Evolutionary conservation across 1,284 basidiomycete genomes (phyloP), one percentile per base, ranked within the genome.

Genomic region (Pterula multifida): DNA sequence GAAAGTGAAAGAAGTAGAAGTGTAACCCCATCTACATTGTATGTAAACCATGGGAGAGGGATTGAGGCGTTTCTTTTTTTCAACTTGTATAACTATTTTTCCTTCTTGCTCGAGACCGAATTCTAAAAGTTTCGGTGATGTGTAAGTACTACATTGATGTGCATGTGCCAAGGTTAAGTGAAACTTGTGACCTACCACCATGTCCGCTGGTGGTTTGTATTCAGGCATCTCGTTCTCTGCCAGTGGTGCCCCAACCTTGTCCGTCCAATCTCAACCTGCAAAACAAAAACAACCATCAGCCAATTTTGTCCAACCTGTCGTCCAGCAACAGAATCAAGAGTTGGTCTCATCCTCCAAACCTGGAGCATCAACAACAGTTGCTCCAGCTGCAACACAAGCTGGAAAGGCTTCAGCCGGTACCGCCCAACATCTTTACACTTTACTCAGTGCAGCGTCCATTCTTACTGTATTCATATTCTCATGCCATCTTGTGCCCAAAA

Each of bases 401-500:
- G 70, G 69, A 63, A 87, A 85, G 71, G 61, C 82, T 61, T 78
- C 83, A 85, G 81, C 85, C 69, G 85, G 85, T 89, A 88, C 78
- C 69, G 65, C 62, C 62, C 66, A 67, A 65, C 68, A 61, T 62
- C 67, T 61, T 63, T 60, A 61, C 58, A 61, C 62, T 65, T 53
- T 57, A 58, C 57, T 56, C 57, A 54, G 65, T 66, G 67, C 56
- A 61, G 62, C 63, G 61, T 69, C 69, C 65, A 70, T 72, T 72
- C 60, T 72, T 69, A 68, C 52, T 48, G 52, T 58, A 58, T 65
- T 66, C 48, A 57, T 63, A 53, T 52, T 50, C 57, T 55, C 57
- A 57, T 59, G 55, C 53, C 51, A 52, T 50, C 45, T 47, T 51
- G 23, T 47, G 39, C 39, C 9, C 36, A 48, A 55, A 50, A 69